These are phyloP conservation scores for Candida bentonensis DNA, from an alignment of 805 yeast genomes.

Conservation along the genomic window DNA sequence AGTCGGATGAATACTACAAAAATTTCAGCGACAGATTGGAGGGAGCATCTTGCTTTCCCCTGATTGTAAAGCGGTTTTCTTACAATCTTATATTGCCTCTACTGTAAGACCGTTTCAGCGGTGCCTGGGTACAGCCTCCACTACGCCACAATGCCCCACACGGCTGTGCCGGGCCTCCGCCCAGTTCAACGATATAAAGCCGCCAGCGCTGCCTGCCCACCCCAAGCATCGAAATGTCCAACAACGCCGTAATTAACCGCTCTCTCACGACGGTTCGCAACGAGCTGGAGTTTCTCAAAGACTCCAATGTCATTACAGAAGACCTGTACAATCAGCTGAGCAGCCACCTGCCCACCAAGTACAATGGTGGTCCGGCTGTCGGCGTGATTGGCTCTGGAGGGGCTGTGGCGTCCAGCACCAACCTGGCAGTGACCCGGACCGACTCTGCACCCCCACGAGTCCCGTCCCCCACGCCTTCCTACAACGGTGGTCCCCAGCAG, in stretches of 20 bases:
- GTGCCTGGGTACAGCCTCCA: too few relatives aligned
- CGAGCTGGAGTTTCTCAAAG: constrained; percentile 68
- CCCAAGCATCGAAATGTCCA: not conserved
- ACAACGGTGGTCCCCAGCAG: constrained; percentile 4
- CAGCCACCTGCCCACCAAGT: constrained; percentile 41
- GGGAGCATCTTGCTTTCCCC: too few relatives aligned
- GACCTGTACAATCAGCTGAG: constrained; percentile 38
- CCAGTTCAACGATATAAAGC: too few relatives aligned
- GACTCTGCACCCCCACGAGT: constrained; percentile 5
- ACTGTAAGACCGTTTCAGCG: too few relatives aligned
- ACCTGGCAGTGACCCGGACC: constrained; percentile 3
- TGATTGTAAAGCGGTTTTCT: too few relatives aligned
- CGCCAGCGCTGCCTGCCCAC: too few relatives aligned
- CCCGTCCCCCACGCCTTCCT: constrained; percentile 11
- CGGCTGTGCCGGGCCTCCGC: too few relatives aligned
- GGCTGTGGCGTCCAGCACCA: not conserved
- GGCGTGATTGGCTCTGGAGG: not conserved
- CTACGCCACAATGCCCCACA: too few relatives aligned
- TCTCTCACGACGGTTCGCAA: constrained; percentile 61
- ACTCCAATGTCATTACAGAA: constrained; percentile 56
- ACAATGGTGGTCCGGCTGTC: constrained; percentile 28
- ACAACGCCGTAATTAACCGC: constrained; percentile 27
- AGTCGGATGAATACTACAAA: too few relatives aligned
- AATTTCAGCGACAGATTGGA: too few relatives aligned
- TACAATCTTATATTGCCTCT: too few relatives aligned